Conservation (phyloP, 2,329 filamentous ascomycete genomes). For the Diaporthe capsici region DNA sequence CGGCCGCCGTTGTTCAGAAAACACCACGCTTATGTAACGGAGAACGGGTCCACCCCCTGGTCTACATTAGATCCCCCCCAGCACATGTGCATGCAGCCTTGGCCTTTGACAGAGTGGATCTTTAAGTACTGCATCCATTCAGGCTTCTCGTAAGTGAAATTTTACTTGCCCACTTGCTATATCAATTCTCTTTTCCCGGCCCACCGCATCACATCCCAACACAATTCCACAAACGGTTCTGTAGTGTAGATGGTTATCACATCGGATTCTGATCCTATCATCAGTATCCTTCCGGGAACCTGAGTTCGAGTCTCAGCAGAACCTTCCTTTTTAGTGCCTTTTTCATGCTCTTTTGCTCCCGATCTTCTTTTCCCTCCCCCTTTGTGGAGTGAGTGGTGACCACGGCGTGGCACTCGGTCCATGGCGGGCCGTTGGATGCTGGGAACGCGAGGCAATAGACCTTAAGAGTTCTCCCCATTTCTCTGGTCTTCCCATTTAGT, state of each 20-base stretch:
- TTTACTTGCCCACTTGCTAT: background rate
- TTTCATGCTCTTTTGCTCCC: background rate
- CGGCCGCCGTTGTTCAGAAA: background rate
- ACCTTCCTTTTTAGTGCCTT: background rate
- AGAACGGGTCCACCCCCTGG: background rate
- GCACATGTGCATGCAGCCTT: conserved; percentile 6
- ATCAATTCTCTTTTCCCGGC: background rate
- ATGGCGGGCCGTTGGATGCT: too few species aligned
- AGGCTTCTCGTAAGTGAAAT: background rate
- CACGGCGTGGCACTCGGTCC: too few species aligned
- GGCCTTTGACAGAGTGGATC: background rate
- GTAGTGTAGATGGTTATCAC: conserved; percentile 32
- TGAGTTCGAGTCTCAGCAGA: conserved; percentile 1
- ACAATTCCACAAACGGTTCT: background rate
- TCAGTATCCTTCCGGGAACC: conserved; percentile 15
- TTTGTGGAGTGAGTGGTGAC: too few species aligned
- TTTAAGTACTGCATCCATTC: background rate
- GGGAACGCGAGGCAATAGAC: too few species aligned
- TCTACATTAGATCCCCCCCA: background rate
- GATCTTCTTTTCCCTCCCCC: too few species aligned
- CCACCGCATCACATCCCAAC: background rate
- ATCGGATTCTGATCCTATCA: conserved; percentile 7
- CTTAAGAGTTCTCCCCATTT: too few species aligned
- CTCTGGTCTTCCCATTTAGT: too few species aligned
- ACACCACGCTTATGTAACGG: conserved; percentile 1